Evolutionary conservation across 2,329 filamentous ascomycete species (phyloP), one percentile per base, ranked within the genome.

Genomic region (Aspergillus versicolor): DNA sequence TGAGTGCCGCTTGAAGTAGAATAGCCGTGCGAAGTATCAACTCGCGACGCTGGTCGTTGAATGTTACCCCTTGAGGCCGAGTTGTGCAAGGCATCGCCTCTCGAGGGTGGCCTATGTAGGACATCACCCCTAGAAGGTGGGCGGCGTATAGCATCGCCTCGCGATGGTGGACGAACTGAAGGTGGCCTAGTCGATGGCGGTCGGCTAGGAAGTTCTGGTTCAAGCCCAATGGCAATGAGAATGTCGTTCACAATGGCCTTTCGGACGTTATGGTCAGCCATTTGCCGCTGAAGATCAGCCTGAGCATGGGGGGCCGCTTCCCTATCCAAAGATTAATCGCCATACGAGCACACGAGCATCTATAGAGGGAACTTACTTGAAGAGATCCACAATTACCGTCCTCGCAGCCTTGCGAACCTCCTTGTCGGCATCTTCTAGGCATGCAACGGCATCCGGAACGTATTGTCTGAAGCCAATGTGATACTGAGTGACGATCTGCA

Each of bases 351-450:
- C 19, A 19, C 37, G 37, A 12, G 40, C 12, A 41, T 38, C 34
- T 9, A 8, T 30, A 41, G 12, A 15, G 15, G 40, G 21, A 32
- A 66, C 80, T 58, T 77, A 91, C 88, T 82, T 84, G 76, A 97
- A 97, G 32, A 97, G 82, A 62, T 94, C 90, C 58, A 97, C 89
- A 48, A 97, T 87, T 1, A 90, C 89, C 54, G 80, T 80, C 77
- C 94, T 96, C 60, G 92, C 91, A 38, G 85, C 84, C 67, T 96
- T 92, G 71, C 93, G 86, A 62, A 97, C 92, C 74, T 86, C 88
- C 49, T 89, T 88, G 72, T 96, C 93, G 9, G 92, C 89, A 73
- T 97, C 92, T 75, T 97, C 93, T 42, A 97, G 82, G 63, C 94
- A 84, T 54, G 91, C 88, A 77, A 97, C 93, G 41, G 97, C 81